Evolutionary conservation across 805 yeast genomes (phyloP).

Genomic region (Spathaspora sp.): DNA sequence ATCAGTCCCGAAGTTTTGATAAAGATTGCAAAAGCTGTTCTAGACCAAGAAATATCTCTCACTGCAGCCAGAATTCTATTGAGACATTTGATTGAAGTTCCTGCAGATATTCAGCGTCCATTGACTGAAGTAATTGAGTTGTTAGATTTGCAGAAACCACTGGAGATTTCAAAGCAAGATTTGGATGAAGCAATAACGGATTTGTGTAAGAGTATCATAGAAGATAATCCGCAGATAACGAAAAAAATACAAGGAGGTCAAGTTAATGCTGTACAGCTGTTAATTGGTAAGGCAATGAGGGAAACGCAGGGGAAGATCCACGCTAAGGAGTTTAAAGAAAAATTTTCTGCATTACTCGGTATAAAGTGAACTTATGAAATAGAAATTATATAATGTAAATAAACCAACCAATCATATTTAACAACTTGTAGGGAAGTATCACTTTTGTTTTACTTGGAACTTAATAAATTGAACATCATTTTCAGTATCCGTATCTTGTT

Average conservation of each 20-base stretch:
- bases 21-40: constrained; percentile 52
- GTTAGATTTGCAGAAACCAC: constrained; percentile 42
- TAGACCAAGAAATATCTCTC: constrained; percentile 48
- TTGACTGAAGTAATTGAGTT: constrained; percentile 49
- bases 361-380: not conserved
- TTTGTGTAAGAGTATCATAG: constrained; percentile 45
- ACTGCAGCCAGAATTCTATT: constrained; percentile 67
- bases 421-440: not conserved
- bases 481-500: not conserved
- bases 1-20: constrained; percentile 44
- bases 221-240: constrained; percentile 51
- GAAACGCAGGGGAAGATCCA: constrained; percentile 61
- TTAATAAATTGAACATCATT: not conserved
- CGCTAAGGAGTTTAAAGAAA: constrained; percentile 26
- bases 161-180: constrained; percentile 25
- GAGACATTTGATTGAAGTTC: constrained; percentile 53
- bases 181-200: constrained; percentile 29
- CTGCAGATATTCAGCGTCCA: constrained; percentile 27
- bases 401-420: not conserved
- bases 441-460: not conserved
- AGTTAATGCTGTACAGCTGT: constrained; percentile 59
- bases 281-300: constrained; percentile 85
- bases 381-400: not conserved
- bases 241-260: constrained; percentile 54
- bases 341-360: constrained; percentile 19